Evolutionary conservation across 495 filamentous ascomycete species (phyloP).

Genomic region (Bombardia bombarda): DNA sequence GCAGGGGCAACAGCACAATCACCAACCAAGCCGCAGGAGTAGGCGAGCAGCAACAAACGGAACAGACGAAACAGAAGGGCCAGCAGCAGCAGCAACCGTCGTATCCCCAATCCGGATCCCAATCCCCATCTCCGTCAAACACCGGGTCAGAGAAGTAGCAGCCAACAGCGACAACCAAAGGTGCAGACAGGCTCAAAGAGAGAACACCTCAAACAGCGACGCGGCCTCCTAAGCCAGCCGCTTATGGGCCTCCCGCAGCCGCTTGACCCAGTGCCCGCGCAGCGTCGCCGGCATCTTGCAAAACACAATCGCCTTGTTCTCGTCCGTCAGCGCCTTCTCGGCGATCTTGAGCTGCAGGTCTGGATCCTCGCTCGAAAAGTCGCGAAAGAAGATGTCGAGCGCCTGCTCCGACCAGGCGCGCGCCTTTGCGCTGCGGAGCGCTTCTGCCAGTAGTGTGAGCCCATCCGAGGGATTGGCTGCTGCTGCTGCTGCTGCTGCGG

Average conservation of each 20-base stretch:
- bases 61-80: no score
- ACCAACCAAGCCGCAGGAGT: no score
- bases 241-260: slow-evolving; percentile 39
- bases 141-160: no score
- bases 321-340: slow-evolving; percentile 42
- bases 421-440: slow-evolving; percentile 8
- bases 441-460: slow-evolving; percentile 10
- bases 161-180: no score
- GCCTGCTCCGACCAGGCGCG: slow-evolving; percentile 40
- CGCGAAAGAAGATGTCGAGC: slow-evolving; percentile 41
- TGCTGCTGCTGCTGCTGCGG: not conserved
- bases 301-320: slow-evolving; percentile 46
- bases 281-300: slow-evolving; percentile 41
- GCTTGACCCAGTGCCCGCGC: slow-evolving; percentile 39
- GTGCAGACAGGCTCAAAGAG: no score
- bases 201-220: no score
- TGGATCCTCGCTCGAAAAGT: slow-evolving; percentile 38
- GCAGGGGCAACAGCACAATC: no score
- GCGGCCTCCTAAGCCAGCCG: slow-evolving; percentile 21
- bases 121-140: no score
- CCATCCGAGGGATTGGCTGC: not conserved
- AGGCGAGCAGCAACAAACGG: no score
- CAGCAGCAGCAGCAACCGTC: no score
- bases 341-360: slow-evolving; percentile 45
- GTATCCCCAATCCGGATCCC: no score